Evolutionary conservation across 176 grass and related monocot species (phyloP).

Genomic region (Juncus inflexus): DNA sequence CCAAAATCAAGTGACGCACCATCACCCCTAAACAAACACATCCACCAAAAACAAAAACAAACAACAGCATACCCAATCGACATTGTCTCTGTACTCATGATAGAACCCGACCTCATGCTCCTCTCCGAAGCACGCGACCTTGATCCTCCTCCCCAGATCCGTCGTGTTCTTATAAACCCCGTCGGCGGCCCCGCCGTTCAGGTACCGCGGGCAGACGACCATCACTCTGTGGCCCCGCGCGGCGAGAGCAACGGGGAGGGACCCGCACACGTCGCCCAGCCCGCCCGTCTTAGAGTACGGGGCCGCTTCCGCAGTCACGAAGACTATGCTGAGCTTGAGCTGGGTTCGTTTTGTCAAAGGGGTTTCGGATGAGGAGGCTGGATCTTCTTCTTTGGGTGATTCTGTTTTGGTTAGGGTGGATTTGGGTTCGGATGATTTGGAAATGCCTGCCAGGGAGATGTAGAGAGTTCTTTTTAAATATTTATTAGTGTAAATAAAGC

Average conservation of each 20-base stretch:
- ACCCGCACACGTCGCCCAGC: constrained; percentile 94
- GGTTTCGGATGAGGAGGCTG: constrained; percentile 6
- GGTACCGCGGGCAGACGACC: constrained; percentile 87
- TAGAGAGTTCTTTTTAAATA: no score
- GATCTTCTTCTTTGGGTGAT: constrained; percentile 11
- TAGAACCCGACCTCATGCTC: constrained; percentile 79
- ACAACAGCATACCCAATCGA: constrained; percentile 71
- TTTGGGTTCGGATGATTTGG: no score
- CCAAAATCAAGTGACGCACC: no score
- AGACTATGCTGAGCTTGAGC: constrained; percentile 47
- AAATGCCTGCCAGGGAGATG: no score
- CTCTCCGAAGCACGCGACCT: constrained; percentile 67
- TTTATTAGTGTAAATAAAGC: no score
- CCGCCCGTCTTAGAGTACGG: constrained; percentile 96
- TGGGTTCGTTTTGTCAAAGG: not conserved
- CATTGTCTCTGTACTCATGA: constrained; percentile 72
- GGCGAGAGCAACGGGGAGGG: constrained; percentile 81
- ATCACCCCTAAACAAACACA: no score
- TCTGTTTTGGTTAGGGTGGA: not conserved
- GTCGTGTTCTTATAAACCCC: constrained; percentile 47
- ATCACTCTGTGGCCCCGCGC: constrained; percentile 89
- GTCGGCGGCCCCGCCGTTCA: constrained; percentile 49
- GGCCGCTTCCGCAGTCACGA: constrained; percentile 79
- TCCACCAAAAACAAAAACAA: constrained; percentile 21
- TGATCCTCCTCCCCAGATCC: constrained; percentile 50